A percentile compares a stretch with the other conserved stretches of the same genome.
phyloP scores from a whole-genome alignment of 331 rosid species.

The Quercus tomentella region DNA sequence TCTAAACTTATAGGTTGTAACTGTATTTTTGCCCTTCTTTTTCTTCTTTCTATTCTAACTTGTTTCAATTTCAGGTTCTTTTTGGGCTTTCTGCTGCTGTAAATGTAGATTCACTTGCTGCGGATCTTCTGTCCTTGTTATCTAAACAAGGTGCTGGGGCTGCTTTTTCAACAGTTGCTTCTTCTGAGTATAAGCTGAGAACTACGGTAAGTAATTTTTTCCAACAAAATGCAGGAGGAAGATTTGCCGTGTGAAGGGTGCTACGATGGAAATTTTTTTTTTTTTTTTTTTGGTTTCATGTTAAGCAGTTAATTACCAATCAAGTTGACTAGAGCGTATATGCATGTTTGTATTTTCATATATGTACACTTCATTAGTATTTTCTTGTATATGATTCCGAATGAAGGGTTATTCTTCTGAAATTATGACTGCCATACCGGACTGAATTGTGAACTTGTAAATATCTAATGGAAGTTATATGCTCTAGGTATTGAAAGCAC shows the following conservation, averaged over 20 bases:
- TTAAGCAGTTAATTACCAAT: not conserved
- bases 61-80: constrained; percentile 55
- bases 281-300: not conserved
- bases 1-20: too few species aligned
- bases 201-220: constrained; percentile 43
- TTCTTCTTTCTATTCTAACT: not conserved
- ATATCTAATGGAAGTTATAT: constrained; percentile 6
- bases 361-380: too few species aligned
- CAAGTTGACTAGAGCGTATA: not conserved
- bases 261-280: not conserved
- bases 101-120: constrained; percentile 56
- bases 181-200: constrained; percentile 76
- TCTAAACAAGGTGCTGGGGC: constrained; percentile 31
- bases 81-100: constrained; percentile 69
- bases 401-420: too few species aligned
- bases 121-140: constrained; percentile 56
- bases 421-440: not conserved
- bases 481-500: constrained; percentile 76
- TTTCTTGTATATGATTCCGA: too few species aligned
- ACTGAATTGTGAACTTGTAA: not conserved
- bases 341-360: not conserved
- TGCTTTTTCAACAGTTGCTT: constrained; percentile 61
- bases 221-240: not conserved
- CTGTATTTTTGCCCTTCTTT: too few species aligned
- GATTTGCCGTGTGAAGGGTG: not conserved